Percentiles rank a stretch among this genome's conserved stretches.
These are phyloP conservation scores for Colletotrichum agaves DNA, from an alignment of 2,329 filamentous ascomycete species.

Conservation along the genomic window DNA sequence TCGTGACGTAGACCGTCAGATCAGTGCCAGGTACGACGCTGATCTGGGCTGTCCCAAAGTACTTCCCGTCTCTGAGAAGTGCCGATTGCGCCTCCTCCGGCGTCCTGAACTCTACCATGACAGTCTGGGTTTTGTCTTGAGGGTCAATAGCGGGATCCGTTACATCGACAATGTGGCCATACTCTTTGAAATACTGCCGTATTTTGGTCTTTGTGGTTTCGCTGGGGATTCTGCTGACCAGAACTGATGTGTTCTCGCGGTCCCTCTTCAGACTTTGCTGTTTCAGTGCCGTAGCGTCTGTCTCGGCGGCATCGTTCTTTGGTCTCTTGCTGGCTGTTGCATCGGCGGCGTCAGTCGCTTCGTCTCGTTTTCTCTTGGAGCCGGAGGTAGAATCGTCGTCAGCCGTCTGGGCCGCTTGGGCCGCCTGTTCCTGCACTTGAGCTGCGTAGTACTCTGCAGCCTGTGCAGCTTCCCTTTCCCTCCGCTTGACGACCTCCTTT, in stretches of 20 bases:
- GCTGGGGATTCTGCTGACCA: constrained; percentile 80
- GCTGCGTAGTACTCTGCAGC: constrained; percentile 65
- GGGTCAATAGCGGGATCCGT: constrained; percentile 68
- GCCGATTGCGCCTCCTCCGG: constrained; percentile 85
- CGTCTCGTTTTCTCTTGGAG: constrained; percentile 81
- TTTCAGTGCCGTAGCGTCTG: constrained; percentile 47
- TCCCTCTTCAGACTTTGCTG: constrained; percentile 73
- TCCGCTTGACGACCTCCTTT: constrained; percentile 71
- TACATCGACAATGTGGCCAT: constrained; percentile 84
- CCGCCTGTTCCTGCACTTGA: constrained; percentile 47
- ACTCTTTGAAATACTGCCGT: constrained; percentile 91
- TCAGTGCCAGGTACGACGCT: constrained; percentile 79
- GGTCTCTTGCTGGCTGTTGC: constrained; percentile 74
- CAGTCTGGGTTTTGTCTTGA: constrained; percentile 63
- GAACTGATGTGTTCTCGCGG: constrained; percentile 87
- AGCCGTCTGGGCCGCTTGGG: constrained; percentile 42
- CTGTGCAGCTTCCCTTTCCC: constrained; percentile 72
- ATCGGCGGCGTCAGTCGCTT: constrained; percentile 59
- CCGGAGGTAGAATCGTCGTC: constrained; percentile 51
- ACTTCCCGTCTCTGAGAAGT: constrained; percentile 82
- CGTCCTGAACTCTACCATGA: constrained; percentile 86
- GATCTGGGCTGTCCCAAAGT: constrained; percentile 78
- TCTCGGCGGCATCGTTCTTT: constrained; percentile 56
- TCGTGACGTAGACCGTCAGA: constrained; percentile 88
- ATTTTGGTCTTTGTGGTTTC: constrained; percentile 78